Base-by-base conservation (phyloP, 1,139 yeast genomes). In the Citeromyces siamensis region DNA sequence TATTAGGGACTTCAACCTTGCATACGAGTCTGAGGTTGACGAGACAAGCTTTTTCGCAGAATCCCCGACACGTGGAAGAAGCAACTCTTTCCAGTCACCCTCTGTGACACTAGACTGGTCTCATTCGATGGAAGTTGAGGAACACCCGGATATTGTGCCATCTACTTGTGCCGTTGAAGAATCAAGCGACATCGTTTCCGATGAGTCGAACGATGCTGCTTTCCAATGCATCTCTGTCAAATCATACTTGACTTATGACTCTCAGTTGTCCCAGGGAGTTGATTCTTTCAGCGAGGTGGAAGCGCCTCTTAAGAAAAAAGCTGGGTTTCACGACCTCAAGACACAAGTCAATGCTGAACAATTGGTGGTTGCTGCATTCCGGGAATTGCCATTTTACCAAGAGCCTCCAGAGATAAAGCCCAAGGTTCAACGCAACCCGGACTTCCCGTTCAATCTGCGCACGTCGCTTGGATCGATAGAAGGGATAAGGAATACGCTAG, bases 231-330 rank as follows among this genome's bases (percentile, higher is more conserved):
- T 63, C 33, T 68, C 76, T 1, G 46, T 52, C 2, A 66, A 64
- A 44, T 71, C 78, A 2, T 72, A 72, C 44, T 42, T 71, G 33
- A 69, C 75, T 41, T 72, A 72, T 43, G 78, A 72, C 47, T 69
- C 77, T 1, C 75, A 69, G 3, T 59, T 68, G 38, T 69, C 76
- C 1, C 47, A 14, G 22, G 17, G 17, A 3, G 36, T 35, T 14
- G 16, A 6, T 8, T 18, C 35, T 10, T 23, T 16, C 16, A 18
- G 20, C n/a, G 33, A 17, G 7, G 33, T 19, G 13, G 18, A 28
- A 7, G 26, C 16, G 10, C 13, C 23, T 7, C 32, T 49, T 40
- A 42, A 36, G 33, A 48, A 49, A 41, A 48, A 49, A 37, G 36
- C 34, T 19, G 47, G 51, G 3, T 43, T 44, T 28, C 38, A 34